These are phyloP conservation scores for Echinochloa phyllopogon DNA, from an alignment of 176 grass and related monocot species.

Conservation along the genomic window DNA sequence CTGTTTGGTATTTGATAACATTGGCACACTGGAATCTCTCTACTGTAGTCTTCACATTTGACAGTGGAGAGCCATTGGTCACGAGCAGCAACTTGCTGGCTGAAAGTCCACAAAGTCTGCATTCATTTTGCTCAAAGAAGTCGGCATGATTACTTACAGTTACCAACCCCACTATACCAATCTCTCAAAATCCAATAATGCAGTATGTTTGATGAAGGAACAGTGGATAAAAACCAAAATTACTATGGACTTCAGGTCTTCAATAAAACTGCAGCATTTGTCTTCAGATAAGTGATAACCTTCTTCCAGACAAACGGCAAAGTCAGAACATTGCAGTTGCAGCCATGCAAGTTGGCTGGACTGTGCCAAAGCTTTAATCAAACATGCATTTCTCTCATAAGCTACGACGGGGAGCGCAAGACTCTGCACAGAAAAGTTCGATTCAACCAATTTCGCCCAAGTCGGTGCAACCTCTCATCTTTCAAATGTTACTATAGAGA, in stretches of 20 bases:
- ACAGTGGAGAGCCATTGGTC: background rate
- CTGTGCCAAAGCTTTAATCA: slow-evolving; percentile 3
- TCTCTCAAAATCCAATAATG: background rate
- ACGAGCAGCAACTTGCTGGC: slow-evolving; percentile 3
- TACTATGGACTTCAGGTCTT: background rate
- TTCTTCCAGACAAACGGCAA: slow-evolving; percentile 19
- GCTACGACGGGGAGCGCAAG: slow-evolving; percentile 51
- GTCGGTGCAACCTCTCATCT: slow-evolving; percentile 45
- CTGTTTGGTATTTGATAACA: background rate
- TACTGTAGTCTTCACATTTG: slow-evolving; percentile 19
- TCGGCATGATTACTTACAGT: background rate
- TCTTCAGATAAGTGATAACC: slow-evolving; percentile 27
- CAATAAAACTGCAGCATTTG: background rate
- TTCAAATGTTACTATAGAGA: slow-evolving; percentile 49
- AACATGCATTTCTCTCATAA: slow-evolving; percentile 36
- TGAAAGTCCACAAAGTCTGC: slow-evolving; percentile 26
- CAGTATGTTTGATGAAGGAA: background rate
- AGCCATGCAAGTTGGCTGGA: slow-evolving; percentile 40
- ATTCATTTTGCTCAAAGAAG: slow-evolving; percentile 7
- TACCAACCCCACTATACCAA: background rate
- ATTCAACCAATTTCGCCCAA: slow-evolving; percentile 33
- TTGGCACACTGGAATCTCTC: background rate
- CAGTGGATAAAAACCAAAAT: background rate
- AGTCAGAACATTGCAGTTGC: slow-evolving; percentile 39
- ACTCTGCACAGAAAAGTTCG: slow-evolving; percentile 47